Base-by-base conservation (phyloP, 257 asterid species). In the Vinca minor region DNA sequence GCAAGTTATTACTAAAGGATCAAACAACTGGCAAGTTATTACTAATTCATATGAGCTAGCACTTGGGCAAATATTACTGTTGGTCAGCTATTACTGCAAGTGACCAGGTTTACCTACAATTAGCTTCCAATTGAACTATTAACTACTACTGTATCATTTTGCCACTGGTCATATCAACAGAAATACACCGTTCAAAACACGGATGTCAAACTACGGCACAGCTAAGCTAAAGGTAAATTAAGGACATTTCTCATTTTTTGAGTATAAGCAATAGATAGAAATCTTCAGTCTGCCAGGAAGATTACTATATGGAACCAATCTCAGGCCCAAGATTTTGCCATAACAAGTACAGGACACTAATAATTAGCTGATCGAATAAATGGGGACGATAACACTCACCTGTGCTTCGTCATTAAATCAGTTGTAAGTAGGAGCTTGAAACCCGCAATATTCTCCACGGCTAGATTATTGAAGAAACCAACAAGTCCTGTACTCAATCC, bases 401-500 rank as follows among this genome's bases (percentile, higher is more conserved):
- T 82, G 9, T 81, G 71, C 71, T 83, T 35, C 14, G 71, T 74
- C 98, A 92, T 89, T 80, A 92, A 74, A 48, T 76, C 76, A 81
- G 73, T 77, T 4, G 83, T 70, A 59, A 80, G 75, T 59, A 85
- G 74, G 77, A 88, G 91, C 84, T 92, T 92, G 79, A 81, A 73
- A 71, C 96, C 98, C 42, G 95, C 90, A 69, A 92, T 85, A 69
- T 92, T 92, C 83, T 92, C 98, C 57, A 92, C 98, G 0, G 85
- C 96, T 11, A 92, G 76, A 75, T 92, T 92, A 75, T 85, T 83
- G 69, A 83, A 82, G 84, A 89, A 86, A 72, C 87, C 98, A 69
- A 89, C 93, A 60, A 85, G 68, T 18, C 93, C 98, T 2, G 95
- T 89, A 75, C 75, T 28, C 71, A 83, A 65, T 60, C 98, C 98